Evolutionary conservation across 164 flowering plant genomes (phyloP), one percentile per base, ranked within the genome.

Genomic region (Piper longum): DNA sequence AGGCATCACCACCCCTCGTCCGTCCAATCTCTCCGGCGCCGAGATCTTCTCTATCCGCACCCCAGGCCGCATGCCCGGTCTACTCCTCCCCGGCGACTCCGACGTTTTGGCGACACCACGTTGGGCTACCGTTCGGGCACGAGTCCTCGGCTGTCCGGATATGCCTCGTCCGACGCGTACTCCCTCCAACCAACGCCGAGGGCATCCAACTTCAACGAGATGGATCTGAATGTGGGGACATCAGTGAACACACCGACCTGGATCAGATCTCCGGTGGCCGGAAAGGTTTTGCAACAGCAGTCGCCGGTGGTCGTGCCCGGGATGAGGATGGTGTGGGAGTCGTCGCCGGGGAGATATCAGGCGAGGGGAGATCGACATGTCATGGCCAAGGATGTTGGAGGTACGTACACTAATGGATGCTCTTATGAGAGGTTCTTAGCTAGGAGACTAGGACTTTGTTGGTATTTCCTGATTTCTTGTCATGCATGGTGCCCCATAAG

Each of bases 151-250:
- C 42, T 79, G 4, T 83, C 85, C 7, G 84, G 85, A 0, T 83
- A 83, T 65, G 83, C 83, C 0, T 83, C 87, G 4, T 83, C 87
- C 43, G 87, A 81, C 40, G 87, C 81, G 0, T 80, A 82, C 70
- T 82, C 86, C 17, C 82, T 80, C n/a, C 86, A 80, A 64, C 87
- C 87, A 5, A 83, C 87, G 5, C 87, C 87, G 2, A 57, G 84
- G 13, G 83, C 80, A 0, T 83, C 87, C 7, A 83, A 79, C 12
- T 80, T 83, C 70, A 80, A 80, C 41, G 86, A 82, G 54, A 1
- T 80, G 73, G 86, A 82, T 11, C 54, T 70, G 2, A 71, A 70
- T 0, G 62, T 70, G 2, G 69, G 51, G 56, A 67, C 82, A 18
- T 62, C 76, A 0, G 44, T 63, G 45, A 78, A 64, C 26, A 72